Percentiles rank a stretch among this genome's conserved stretches.
These are phyloP conservation scores for Amanita brunnescens DNA, from an alignment of 768 basidiomycete genomes.

Conservation along the genomic window DNA sequence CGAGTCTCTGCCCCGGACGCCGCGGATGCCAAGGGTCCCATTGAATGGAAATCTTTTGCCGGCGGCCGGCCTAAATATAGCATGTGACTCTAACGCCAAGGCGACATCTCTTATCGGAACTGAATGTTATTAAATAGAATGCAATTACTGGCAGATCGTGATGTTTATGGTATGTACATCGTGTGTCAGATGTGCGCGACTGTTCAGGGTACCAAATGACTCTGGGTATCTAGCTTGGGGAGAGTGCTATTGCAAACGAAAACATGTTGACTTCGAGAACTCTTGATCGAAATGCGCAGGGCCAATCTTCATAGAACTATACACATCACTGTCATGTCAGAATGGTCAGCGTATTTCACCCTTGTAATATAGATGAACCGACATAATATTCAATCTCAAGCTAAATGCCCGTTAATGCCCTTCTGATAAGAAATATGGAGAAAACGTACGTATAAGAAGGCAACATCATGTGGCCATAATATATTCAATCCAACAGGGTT, in stretches of 20 bases:
- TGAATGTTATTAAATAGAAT: not conserved
- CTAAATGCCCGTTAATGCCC: slow-evolving; percentile 27
- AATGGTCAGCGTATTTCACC: not conserved
- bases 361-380: slow-evolving; percentile 24
- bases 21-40: not conserved
- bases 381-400: slow-evolving; percentile 95
- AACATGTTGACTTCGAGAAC: not conserved
- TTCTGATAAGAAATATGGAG: not conserved
- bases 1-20: not conserved
- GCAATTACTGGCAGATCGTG: not conserved
- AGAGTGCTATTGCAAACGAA: not conserved
- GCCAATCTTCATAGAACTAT: too few relatives aligned
- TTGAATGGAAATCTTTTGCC: not conserved
- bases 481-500: slow-evolving; percentile 86
- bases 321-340: not conserved
- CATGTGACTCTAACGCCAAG: not conserved
- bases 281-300: not conserved
- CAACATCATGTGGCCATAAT: slow-evolving; percentile 75
- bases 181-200: not conserved
- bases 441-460: slow-evolving; percentile 82
- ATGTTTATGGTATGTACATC: not conserved
- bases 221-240: not conserved
- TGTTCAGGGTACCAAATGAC: not conserved
- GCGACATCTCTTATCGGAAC: not conserved
- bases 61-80: not conserved